These are phyloP conservation scores for Pyrus pyrifolia DNA, from an alignment of 306 rosid species.

Conservation along the genomic window DNA sequence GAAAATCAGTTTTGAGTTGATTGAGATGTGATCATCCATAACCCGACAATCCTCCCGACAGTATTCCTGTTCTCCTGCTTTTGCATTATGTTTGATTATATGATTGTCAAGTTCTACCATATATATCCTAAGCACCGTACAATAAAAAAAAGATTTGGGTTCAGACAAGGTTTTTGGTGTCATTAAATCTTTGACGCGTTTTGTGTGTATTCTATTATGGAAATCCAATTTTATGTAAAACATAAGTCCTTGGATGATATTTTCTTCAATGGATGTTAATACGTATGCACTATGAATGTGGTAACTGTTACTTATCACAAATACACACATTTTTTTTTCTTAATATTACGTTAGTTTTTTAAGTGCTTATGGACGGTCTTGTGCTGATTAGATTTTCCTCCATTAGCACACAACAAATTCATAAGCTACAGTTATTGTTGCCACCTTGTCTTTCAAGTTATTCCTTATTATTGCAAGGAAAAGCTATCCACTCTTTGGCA, in stretches of 20 bases:
- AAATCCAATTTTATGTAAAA: not conserved
- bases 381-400: constrained; percentile 26
- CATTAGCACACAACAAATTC: constrained; percentile 27
- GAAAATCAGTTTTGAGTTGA: constrained; percentile 17
- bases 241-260: not conserved
- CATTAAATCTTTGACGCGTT: not conserved
- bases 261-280: not conserved
- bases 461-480: constrained; percentile 1
- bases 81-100: not conserved
- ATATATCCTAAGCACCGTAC: not conserved
- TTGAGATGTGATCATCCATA: not conserved
- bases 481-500: constrained; percentile 6
- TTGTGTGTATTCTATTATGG: not conserved
- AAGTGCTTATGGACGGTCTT: constrained; percentile 39
- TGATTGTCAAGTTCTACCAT: not conserved
- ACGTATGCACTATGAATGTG: not conserved
- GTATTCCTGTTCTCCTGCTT: not conserved
- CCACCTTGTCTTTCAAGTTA: constrained; percentile 26
- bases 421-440: constrained; percentile 26
- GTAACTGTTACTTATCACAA: not conserved
- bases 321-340: not conserved
- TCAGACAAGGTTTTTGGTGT: too few relatives aligned
- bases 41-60: not conserved
- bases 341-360: too few relatives aligned
- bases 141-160: too few relatives aligned